These are phyloP conservation scores for Silene vulgaris DNA, from an alignment of 179 eudicot genomes.

Conservation along the genomic window DNA sequence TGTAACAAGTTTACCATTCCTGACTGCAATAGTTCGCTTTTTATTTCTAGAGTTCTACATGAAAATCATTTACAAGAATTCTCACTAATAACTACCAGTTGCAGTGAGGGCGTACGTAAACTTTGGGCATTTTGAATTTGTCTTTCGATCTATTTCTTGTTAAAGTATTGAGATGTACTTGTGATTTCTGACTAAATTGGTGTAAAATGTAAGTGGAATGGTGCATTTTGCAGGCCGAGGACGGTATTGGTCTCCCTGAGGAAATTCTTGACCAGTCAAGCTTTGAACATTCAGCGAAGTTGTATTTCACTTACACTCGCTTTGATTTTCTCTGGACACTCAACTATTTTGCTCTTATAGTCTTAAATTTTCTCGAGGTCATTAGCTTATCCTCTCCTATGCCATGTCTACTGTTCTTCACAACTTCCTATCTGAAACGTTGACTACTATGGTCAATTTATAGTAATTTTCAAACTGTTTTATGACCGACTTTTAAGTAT, in stretches of 20 bases:
- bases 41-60: neutral
- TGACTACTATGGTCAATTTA: neutral
- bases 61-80: too few relatives aligned
- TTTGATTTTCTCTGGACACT: constrained; percentile 72
- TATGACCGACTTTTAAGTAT: neutral
- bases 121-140: neutral
- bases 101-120: neutral
- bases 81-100: too few relatives aligned
- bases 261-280: constrained; percentile 63
- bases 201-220: constrained; percentile 6
- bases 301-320: constrained; percentile 61
- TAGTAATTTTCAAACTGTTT: constrained; percentile 10
- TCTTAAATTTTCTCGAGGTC: constrained; percentile 80
- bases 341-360: constrained; percentile 66
- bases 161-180: neutral
- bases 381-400: constrained; percentile 16
- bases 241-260: constrained; percentile 89
- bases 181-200: neutral
- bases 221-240: constrained; percentile 76
- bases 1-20: neutral
- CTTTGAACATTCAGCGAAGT: constrained; percentile 62
- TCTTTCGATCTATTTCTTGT: neutral
- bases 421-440: neutral
- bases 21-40: neutral
- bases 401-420: neutral